Evolutionary conservation across 1,284 basidiomycete genomes (phyloP), one percentile per base, ranked within the genome.

Genomic region (Schizophyllum amplum): DNA sequence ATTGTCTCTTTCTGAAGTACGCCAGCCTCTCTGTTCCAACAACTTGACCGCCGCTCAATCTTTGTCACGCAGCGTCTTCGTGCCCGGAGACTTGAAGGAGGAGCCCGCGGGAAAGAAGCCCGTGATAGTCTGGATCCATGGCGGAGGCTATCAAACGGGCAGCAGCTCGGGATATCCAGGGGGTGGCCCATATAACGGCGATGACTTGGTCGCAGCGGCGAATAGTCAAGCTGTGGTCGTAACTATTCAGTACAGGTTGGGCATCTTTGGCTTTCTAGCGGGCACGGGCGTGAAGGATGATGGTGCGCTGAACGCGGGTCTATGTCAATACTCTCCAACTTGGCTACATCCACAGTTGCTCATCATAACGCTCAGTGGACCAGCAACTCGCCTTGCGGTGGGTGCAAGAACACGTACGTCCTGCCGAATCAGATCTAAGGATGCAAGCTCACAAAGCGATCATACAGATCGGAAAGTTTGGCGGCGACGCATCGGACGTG

Each of bases 91-190:
- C 48, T 20, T 24, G 3, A 5, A 11, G 11, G 60, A 5, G 25
- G 24, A 46, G 33, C 61, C 4, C 57, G 58, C 1, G 61, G 59
- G 17, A 62, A 62, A 23, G 57, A 42, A 69, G 53, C 69, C 71
- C 23, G 67, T 70, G 7, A 47, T 73, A 6, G 62, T 73, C 15
- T 73, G 63, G 65, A 71, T 72, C 24, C 72, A 73, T 42, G 71
- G 71, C 26, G 70, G 71, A 59, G 68, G 13, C 21, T 27, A 24
- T 9, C n/a, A 21, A 1, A 26, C 21, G 6, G 55, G 27, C 21
- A 66, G 65, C 47, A 64, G 64, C 49, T 33, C 55, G 1, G 24
- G 50, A 5, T 42, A 42, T 9, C 33, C 33, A 2, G 63, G 65
- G 4, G 47, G 50, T 47, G 59, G 57, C 22, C 11, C 15, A 17